These are phyloP conservation scores for Rhododendron williamsianum DNA, from an alignment of 148 eudicot genomes.

Conservation along the genomic window DNA sequence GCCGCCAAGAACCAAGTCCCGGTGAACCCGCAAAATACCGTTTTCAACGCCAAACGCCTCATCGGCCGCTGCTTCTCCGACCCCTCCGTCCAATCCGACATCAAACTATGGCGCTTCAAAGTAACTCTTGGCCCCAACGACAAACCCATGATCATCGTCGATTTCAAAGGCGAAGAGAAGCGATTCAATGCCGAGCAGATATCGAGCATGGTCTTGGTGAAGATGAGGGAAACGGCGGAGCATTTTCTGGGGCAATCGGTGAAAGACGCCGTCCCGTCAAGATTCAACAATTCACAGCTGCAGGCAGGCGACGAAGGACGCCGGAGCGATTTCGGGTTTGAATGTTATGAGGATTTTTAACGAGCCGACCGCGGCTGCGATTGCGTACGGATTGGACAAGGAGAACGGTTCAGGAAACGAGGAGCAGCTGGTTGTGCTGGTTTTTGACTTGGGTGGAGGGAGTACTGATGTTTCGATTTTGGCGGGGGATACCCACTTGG, in stretches of 20 bases:
- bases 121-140: neutral
- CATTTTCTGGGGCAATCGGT: neutral
- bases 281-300: neutral
- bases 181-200: neutral
- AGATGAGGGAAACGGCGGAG: neutral
- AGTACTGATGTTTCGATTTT: neutral
- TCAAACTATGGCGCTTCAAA: neutral
- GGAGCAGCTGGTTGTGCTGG: neutral
- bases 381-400: neutral
- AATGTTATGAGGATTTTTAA: conserved; percentile 2
- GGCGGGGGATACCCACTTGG: neutral
- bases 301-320: conserved; percentile 2
- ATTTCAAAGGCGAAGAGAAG: conserved; percentile 1
- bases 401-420: neutral
- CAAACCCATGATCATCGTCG: neutral
- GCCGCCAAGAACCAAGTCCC: conserved; percentile 28
- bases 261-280: neutral
- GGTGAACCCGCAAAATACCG: conserved; percentile 26
- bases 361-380: conserved; percentile 9
- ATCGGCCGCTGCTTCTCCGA: neutral
- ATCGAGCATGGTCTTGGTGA: neutral
- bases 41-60: conserved; percentile 8
- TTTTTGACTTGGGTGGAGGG: conserved; percentile 6
- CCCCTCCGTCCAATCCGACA: neutral
- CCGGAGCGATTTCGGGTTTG: neutral